Conservation (phyloP, 1,284 basidiomycete species). For the Laetiporus sulphureus region DNA sequence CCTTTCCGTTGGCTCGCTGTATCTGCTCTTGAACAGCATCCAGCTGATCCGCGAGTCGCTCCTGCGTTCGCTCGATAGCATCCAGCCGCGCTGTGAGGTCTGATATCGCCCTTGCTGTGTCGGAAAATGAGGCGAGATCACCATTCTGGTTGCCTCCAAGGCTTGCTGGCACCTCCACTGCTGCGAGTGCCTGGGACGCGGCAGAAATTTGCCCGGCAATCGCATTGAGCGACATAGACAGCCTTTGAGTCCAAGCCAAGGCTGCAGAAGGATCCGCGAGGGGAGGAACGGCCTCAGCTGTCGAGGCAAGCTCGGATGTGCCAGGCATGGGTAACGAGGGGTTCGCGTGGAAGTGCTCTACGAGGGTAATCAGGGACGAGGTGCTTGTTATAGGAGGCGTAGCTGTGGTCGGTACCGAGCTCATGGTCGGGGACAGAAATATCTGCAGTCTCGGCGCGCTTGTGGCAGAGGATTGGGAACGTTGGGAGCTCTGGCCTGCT, state of each 20-base stretch:
- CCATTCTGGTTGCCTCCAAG: background rate
- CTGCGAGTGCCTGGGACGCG: constrained; percentile 32
- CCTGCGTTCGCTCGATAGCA: constrained; percentile 25
- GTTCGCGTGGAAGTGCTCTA: no score
- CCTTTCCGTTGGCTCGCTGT: constrained; percentile 9
- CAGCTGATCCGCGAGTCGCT: constrained; percentile 21
- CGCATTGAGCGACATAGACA: constrained; percentile 32
- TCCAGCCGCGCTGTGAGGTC: constrained; percentile 22
- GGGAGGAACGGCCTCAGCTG: no score
- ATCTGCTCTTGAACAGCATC: constrained; percentile 22
- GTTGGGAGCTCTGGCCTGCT: no score
- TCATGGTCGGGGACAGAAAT: no score
- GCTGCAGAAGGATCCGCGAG: no score
- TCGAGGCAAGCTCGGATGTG: no score
- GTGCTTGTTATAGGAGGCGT: no score
- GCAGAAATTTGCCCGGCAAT: constrained; percentile 36
- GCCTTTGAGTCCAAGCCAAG: constrained; percentile 20
- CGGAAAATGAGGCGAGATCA: constrained; percentile 1
- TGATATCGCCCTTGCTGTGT: constrained; percentile 5
- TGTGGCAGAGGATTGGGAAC: no score
- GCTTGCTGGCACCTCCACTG: constrained; percentile 17
- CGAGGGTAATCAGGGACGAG: no score
- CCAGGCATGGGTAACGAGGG: no score
- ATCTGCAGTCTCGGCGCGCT: no score
- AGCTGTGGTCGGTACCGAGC: no score